A percentile compares a stretch with the other conserved stretches of the same genome.
Conservation (phyloP, 2,329 filamentous ascomycete genomes). For the Botrytis porri region DNA sequence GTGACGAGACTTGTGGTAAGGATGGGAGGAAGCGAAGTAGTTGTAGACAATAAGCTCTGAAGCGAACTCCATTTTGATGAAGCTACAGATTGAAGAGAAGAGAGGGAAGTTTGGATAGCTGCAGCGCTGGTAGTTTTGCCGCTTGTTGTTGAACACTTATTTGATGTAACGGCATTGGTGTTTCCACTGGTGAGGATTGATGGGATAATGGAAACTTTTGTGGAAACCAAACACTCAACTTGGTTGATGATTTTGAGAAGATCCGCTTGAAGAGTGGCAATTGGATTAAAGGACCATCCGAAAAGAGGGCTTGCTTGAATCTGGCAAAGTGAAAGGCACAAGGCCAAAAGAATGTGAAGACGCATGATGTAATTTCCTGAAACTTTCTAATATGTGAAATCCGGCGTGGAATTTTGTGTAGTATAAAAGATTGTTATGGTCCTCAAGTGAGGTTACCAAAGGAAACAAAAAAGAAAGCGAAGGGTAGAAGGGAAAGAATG, state of each 20-base stretch:
- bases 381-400: not conserved
- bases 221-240: not conserved
- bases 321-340: conserved; percentile 4
- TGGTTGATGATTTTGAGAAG: not conserved
- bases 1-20: not conserved
- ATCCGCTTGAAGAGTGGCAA: conserved; percentile 5
- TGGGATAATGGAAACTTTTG: conserved; percentile 4
- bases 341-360: conserved; percentile 12
- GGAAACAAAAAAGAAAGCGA: not conserved
- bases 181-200: not conserved
- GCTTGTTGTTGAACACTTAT: not conserved
- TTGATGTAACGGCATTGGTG: not conserved
- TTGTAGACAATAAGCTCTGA: not conserved
- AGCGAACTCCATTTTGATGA: conserved; percentile 14
- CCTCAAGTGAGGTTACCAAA: conserved; percentile 8
- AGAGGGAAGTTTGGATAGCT: not conserved
- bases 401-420: not conserved
- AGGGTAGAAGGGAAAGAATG: not conserved
- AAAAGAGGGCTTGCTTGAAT: not conserved
- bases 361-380: not conserved
- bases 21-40: conserved; percentile 7
- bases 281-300: not conserved
- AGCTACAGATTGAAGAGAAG: conserved; percentile 11
- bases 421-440: not conserved
- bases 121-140: not conserved